Percentiles rank a stretch among this genome's conserved stretches.
phyloP scores from a whole-genome alignment of 208 protist genomes.

The Leishmania major region DNA sequence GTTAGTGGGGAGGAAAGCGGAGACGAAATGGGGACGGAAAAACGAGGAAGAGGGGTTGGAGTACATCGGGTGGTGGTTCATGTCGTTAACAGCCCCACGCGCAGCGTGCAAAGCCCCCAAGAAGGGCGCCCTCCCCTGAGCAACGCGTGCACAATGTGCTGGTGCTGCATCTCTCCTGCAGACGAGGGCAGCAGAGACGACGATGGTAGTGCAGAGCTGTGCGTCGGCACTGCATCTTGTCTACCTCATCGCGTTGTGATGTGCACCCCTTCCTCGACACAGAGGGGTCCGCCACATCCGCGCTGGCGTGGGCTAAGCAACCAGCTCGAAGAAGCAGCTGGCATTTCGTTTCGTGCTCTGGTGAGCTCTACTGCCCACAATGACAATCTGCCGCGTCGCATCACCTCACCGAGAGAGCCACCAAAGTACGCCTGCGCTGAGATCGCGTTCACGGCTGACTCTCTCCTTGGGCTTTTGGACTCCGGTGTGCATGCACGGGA shows the following conservation, averaged over 20 bases:
- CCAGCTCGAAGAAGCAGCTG: background rate
- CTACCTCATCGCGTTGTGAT: background rate
- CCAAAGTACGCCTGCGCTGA: background rate
- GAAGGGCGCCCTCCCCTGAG: background rate
- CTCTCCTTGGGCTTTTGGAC: background rate
- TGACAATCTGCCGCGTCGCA: background rate
- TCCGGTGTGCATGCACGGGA: background rate
- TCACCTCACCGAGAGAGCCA: background rate
- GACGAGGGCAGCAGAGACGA: background rate
- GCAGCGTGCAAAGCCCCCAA: background rate
- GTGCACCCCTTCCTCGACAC: background rate
- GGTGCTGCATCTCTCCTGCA: background rate
- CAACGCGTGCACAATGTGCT: background rate
- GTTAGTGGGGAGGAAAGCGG: background rate
- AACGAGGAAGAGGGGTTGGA: background rate
- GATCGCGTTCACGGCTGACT: background rate
- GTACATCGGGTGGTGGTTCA: background rate
- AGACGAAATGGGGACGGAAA: background rate
- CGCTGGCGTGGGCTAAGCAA: background rate
- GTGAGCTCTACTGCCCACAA: background rate
- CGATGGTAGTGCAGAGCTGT: background rate
- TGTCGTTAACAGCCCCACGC: background rate
- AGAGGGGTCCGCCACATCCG: background rate
- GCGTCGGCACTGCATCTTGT: background rate
- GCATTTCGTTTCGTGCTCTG: background rate